Conservation (phyloP, 1,284 basidiomycete species). For the Trichosporon inkin region DNA sequence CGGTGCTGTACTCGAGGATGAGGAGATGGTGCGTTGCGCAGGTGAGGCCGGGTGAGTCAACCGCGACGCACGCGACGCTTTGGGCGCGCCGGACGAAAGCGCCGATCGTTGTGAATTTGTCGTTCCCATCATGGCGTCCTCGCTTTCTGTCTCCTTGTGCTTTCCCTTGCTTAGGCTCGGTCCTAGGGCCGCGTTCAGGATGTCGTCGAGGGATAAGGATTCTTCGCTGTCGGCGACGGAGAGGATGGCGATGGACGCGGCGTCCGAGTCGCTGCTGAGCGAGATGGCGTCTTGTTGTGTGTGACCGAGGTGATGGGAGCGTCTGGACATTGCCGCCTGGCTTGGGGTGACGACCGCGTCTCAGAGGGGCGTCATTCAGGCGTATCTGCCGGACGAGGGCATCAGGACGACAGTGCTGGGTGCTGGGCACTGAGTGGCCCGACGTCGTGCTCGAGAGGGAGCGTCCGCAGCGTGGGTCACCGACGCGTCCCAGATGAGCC, state of each 20-base stretch:
- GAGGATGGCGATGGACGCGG: neutral
- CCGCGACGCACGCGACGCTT: neutral
- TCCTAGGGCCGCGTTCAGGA: neutral
- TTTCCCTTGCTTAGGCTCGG: neutral
- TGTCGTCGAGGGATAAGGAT: neutral
- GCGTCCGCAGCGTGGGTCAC: too few species aligned
- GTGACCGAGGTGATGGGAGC: neutral
- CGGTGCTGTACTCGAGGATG: neutral
- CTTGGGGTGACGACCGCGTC: neutral
- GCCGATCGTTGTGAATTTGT: neutral
- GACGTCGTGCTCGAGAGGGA: too few species aligned
- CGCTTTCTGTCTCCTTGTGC: too few species aligned
- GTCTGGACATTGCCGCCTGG: constrained; percentile 2
- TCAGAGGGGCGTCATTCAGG: neutral
- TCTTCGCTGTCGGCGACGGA: neutral
- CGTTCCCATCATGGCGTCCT: neutral
- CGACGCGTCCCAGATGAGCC: too few species aligned
- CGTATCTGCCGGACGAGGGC: too few species aligned
- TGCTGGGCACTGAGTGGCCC: too few species aligned
- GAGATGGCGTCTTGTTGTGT: constrained; percentile 1
- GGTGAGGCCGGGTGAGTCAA: neutral
- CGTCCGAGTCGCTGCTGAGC: neutral
- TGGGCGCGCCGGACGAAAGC: neutral
- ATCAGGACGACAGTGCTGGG: too few species aligned
- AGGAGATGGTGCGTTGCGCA: neutral